Base-by-base conservation (phyloP, 805 yeast species). In the Deakozyma indianensis region DNA sequence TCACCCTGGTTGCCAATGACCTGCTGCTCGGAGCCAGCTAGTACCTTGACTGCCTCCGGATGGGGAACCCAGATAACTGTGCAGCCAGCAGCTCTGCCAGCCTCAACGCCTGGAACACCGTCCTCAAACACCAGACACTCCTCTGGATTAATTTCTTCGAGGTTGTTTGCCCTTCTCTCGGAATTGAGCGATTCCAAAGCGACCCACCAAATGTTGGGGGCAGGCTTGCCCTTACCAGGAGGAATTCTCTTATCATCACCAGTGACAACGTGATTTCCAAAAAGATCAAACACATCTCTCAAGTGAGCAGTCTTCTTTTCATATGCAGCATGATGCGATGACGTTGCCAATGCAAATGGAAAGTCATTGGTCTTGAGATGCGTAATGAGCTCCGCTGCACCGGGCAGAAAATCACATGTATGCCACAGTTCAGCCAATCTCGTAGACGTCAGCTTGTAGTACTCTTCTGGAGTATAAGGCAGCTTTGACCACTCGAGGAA, bases 21-120 rank as follows among this genome's bases (percentile, higher is more conserved):
- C 22, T 55, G 57, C 3, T 65, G 65, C 51, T 77, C 73, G 40
- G 71, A 70, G 5, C 77, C 75, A 15, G 63, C 58, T 51, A 83
- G 62, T 4, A 74, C 72, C 18, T 68, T 65, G 27, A 74, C 56
- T 0, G 94, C 94, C 47, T 83, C 75, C 22, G 71, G 70, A 61
- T 90, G 90, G 7, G 98, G 97, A 14, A 88, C 82, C 98, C 97
- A 92, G 42, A 90, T 73, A n/a, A 90, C 95, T 45, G 70, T 71
- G 14, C 85, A 83, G 9, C 87, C 88, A 28, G 95, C 86, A 16
- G 83, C 78, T 46, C 72, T 73, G 14, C 95, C 98, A 2, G 95
- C 80, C 16, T 67, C 57, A 21, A 90, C 90, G 2, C 99, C 99
- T 0, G 95, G 88, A 41, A 87, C 68, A 2, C 96, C 97, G 63